phyloP scores from a whole-genome alignment of 2,329 filamentous ascomycete genomes.

The Amauroascus niger region DNA sequence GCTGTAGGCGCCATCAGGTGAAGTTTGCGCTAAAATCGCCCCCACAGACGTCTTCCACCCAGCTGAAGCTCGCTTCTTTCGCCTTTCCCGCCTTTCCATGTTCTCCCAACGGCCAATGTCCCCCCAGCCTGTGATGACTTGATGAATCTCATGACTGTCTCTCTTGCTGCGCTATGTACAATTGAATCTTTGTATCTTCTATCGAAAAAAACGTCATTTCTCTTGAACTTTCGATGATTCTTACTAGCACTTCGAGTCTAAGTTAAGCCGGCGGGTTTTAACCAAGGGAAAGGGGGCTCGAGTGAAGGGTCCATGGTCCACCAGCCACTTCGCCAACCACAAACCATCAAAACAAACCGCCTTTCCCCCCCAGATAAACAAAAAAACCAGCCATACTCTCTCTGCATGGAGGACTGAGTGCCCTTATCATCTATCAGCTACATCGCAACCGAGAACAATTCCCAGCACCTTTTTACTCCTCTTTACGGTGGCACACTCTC shows the following conservation, averaged over 20 bases:
- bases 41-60: neutral
- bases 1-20: neutral
- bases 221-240: neutral
- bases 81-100: neutral
- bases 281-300: constrained; percentile 5
- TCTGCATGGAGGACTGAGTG: neutral
- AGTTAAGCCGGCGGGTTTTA: constrained; percentile 2
- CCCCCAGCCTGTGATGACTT: neutral
- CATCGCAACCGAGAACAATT: neutral
- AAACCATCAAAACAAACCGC: constrained; percentile 8
- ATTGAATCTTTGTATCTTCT: neutral
- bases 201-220: neutral
- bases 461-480: neutral
- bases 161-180: neutral
- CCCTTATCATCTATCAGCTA: neutral
- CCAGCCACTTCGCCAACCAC: constrained; percentile 10
- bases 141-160: constrained; percentile 4
- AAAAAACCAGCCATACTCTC: neutral
- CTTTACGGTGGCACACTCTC: neutral
- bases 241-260: neutral
- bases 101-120: neutral
- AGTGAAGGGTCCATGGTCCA: constrained; percentile 6
- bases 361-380: neutral
- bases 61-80: neutral
- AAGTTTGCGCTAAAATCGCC: neutral